A percentile compares a stretch with the other conserved stretches of the same genome.
Evolutionary conservation across 768 basidiomycete species (phyloP).

Genomic region (Pleurotus sapidus): DNA sequence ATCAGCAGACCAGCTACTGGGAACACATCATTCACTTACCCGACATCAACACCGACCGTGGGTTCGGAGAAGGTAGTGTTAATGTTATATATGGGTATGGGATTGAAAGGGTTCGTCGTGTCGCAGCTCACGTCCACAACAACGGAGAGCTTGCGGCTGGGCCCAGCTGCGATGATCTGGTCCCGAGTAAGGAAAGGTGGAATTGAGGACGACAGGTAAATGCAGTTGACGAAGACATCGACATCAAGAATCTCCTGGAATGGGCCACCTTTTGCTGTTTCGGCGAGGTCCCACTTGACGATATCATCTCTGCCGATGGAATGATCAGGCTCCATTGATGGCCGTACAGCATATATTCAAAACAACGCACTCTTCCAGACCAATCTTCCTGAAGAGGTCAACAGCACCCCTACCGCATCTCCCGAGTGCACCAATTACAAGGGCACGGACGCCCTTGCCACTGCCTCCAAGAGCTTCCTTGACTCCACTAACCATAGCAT

Average conservation of each 20-base stretch:
- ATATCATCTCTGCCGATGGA: conserved; percentile 72
- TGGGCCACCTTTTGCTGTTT: conserved; percentile 96
- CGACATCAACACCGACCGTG: conserved; percentile 82
- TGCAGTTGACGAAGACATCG: conserved; percentile 99
- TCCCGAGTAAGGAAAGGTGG: conserved; percentile 79
- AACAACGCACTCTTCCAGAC: conserved; percentile 78
- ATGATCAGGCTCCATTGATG: neutral
- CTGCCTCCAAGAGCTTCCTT: conserved; percentile 61
- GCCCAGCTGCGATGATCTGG: conserved; percentile 71
- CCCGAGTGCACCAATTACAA: conserved; percentile 96
- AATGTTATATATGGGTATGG: conserved; percentile 90
- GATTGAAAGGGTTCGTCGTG: conserved; percentile 98
- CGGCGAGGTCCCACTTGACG: conserved; percentile 95
- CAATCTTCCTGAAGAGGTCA: conserved; percentile 93
- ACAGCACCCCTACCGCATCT: conserved; percentile 94
- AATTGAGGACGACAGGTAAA: conserved; percentile 86
- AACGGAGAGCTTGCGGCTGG: conserved; percentile 63
- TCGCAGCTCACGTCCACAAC: conserved; percentile 99
- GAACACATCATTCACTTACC: conserved; percentile 43
- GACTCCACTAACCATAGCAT: conserved; percentile 77
- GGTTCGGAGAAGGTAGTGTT: conserved; percentile 95
- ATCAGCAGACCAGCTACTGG: too few relatives aligned
- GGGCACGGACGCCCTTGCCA: conserved; percentile 74
- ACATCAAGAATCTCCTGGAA: conserved; percentile 94
- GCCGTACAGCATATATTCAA: too few relatives aligned